Conservation (phyloP, 352 stramenopile genomes). For the Vaucheria bursata region DNA sequence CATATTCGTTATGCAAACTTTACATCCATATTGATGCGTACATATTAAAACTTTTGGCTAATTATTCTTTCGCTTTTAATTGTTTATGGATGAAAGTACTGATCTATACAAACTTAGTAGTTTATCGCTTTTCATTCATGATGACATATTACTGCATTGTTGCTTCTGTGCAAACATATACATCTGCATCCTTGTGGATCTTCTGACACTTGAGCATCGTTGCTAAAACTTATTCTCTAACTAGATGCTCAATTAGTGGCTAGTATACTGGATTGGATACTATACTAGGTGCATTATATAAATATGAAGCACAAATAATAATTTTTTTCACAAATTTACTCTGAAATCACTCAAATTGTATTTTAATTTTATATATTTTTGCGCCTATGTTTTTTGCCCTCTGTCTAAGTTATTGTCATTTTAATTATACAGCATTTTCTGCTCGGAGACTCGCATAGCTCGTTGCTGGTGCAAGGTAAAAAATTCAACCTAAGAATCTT, state of each 20-base stretch:
- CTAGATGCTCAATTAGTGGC: no score
- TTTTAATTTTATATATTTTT: not conserved
- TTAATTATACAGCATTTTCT: constrained; percentile 5
- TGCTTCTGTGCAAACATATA: no score
- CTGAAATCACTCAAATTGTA: not conserved
- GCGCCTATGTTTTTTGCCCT: not conserved
- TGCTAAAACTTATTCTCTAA: no score
- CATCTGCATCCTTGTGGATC: no score
- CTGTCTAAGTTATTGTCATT: not conserved
- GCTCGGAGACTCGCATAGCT: constrained; percentile 12
- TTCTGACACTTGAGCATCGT: no score
- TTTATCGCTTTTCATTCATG: no score
- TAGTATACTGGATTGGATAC: not conserved
- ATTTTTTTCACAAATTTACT: not conserved
- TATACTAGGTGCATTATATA: not conserved
- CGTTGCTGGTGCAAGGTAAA: constrained; percentile 29
- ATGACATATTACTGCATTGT: no score
- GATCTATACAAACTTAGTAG: no score
- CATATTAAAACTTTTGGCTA: not conserved
- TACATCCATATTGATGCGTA: not conserved
- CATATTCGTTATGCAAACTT: not conserved
- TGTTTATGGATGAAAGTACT: not conserved
- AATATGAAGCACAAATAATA: not conserved
- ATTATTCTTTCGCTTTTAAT: not conserved
- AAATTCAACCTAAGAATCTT: no score